Percentiles rank a stretch among this genome's conserved stretches.
Conservation (phyloP, 1,284 basidiomycete species). For the Fomitiporia mediterranea region DNA sequence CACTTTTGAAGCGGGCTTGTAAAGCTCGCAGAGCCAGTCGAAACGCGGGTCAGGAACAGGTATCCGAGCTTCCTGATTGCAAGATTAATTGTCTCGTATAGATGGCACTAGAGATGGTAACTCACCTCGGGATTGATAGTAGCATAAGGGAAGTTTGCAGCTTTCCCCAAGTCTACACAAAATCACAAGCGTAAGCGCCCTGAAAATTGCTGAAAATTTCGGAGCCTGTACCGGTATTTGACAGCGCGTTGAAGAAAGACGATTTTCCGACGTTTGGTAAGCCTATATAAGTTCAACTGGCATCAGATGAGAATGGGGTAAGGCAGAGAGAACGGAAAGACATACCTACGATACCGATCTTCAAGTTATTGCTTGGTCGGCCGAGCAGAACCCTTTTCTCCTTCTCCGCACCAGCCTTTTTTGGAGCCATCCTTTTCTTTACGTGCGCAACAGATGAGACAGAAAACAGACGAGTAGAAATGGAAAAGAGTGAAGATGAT, state of each 20-base stretch:
- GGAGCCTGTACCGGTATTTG: slow-evolving; percentile 66
- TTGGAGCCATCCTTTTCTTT: slow-evolving; percentile 69
- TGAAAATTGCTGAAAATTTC: slow-evolving; percentile 19
- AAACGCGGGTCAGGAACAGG: slow-evolving; percentile 96
- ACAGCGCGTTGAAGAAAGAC: slow-evolving; percentile 93
- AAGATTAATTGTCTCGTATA: background rate
- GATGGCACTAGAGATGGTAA: background rate
- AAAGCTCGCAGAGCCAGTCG: slow-evolving; percentile 87
- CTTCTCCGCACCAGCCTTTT: slow-evolving; percentile 68
- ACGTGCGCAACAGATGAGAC: slow-evolving; percentile 24
- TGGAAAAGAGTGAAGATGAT: slow-evolving; percentile 22
- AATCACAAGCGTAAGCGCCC: background rate
- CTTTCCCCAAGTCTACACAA: slow-evolving; percentile 83
- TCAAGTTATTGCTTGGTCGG: slow-evolving; percentile 88
- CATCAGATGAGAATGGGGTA: slow-evolving; percentile 21
- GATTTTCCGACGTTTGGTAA: slow-evolving; percentile 94
- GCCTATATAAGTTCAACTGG: slow-evolving; percentile 41
- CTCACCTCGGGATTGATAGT: slow-evolving; percentile 83
- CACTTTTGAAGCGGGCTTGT: slow-evolving; percentile 87
- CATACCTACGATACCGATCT: slow-evolving; percentile 95
- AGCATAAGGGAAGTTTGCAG: slow-evolving; percentile 98
- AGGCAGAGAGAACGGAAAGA: slow-evolving; percentile 27
- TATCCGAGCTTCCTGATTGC: slow-evolving; percentile 75
- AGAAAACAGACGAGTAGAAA: slow-evolving; percentile 20
- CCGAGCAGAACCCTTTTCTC: slow-evolving; percentile 88